Evolutionary conservation across 495 filamentous ascomycete species (phyloP).

Genomic region (Sordaria brevicollis): DNA sequence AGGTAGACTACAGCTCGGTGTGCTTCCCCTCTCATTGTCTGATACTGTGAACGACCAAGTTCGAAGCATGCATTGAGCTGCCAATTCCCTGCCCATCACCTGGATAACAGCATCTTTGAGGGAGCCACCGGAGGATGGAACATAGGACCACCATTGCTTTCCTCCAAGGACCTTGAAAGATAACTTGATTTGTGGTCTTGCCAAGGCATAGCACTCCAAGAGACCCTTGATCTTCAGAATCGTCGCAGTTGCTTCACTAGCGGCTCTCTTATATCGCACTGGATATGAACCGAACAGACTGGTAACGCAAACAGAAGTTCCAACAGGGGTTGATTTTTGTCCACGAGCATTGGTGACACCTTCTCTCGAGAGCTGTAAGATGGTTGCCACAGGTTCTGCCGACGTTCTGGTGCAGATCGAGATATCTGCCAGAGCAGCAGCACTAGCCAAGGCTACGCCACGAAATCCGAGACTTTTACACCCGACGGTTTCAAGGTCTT

Average conservation of each 20-base stretch:
- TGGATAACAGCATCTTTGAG: slow-evolving; percentile 60
- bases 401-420: slow-evolving; percentile 61
- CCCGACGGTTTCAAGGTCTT: slow-evolving; percentile 58
- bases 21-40: not conserved
- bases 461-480: slow-evolving; percentile 74
- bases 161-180: slow-evolving; percentile 57
- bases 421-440: slow-evolving; percentile 56
- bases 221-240: slow-evolving; percentile 55
- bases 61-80: slow-evolving; percentile 34
- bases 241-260: slow-evolving; percentile 52
- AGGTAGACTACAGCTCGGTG: not conserved
- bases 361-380: slow-evolving; percentile 23
- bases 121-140: slow-evolving; percentile 43
- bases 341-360: slow-evolving; percentile 33
- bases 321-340: slow-evolving; percentile 54
- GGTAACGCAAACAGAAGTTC: slow-evolving; percentile 63
- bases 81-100: slow-evolving; percentile 56
- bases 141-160: slow-evolving; percentile 64
- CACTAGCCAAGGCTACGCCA: slow-evolving; percentile 76
- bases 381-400: slow-evolving; percentile 53
- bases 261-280: slow-evolving; percentile 57
- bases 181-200: slow-evolving; percentile 53
- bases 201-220: slow-evolving; percentile 66
- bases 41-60: slow-evolving; percentile 4
- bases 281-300: slow-evolving; percentile 62